phyloP scores from a whole-genome alignment of 2,329 filamentous ascomycete genomes.

The Monosporascus cannonballus region DNA sequence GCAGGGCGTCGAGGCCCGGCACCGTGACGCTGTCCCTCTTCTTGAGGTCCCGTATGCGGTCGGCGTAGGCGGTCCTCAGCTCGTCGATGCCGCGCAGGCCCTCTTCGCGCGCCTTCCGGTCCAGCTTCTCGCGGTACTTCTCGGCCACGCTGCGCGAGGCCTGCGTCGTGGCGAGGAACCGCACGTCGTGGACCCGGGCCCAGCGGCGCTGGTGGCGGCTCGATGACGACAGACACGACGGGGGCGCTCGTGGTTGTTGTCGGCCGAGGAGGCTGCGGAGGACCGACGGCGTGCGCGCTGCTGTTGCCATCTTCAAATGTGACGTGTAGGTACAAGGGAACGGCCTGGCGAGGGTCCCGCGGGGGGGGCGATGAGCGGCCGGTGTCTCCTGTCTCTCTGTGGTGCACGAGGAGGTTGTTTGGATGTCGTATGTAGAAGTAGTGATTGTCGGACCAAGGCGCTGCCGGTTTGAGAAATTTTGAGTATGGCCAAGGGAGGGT shows the following conservation, averaged over 20 bases:
- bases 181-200: constrained; percentile 88
- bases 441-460: too few species aligned
- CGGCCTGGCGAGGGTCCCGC: background rate
- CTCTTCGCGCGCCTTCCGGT: constrained; percentile 70
- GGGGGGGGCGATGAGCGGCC: too few species aligned
- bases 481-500: too few species aligned
- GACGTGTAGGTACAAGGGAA: background rate
- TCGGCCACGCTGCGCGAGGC: constrained; percentile 64
- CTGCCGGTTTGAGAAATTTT: too few species aligned
- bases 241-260: constrained; percentile 25
- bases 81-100: constrained; percentile 65
- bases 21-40: constrained; percentile 56
- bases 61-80: constrained; percentile 76
- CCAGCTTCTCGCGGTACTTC: constrained; percentile 82
- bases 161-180: constrained; percentile 77
- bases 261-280: constrained; percentile 40
- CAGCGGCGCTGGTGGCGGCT: constrained; percentile 69
- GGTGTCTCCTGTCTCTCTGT: too few species aligned
- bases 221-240: constrained; percentile 20
- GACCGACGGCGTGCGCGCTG: constrained; percentile 18
- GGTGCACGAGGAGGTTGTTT: too few species aligned
- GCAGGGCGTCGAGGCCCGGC: constrained; percentile 28
- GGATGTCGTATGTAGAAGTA: too few species aligned
- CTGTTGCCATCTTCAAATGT: constrained; percentile 1
- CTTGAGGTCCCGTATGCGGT: constrained; percentile 70